phyloP scores from a whole-genome alignment of 2,329 filamentous ascomycete genomes.

The Claviceps paspali region DNA sequence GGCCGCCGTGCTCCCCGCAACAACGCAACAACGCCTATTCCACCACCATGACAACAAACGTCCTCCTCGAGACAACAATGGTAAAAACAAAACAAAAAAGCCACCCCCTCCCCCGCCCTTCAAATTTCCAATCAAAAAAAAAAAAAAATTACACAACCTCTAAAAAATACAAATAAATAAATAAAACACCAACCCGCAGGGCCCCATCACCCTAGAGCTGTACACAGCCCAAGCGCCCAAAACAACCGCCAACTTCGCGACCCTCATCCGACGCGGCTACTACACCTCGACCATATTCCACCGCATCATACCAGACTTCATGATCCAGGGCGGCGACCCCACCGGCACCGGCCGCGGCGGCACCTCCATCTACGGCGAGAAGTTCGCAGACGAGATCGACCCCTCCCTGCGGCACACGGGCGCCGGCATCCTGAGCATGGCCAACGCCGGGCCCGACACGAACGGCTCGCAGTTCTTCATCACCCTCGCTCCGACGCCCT shows the following conservation, averaged over 20 bases:
- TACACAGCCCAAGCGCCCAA: constrained; percentile 80
- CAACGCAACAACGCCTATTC: too few relatives aligned
- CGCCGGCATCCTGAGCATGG: constrained; percentile 90
- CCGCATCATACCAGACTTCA: constrained; percentile 90
- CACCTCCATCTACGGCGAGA: constrained; percentile 77
- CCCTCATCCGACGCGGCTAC: constrained; percentile 68
- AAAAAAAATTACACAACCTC: too few relatives aligned
- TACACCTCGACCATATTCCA: constrained; percentile 81
- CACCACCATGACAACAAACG: constrained; percentile 57
- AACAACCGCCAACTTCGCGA: constrained; percentile 77
- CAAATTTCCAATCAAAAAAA: too few relatives aligned
- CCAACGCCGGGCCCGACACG: constrained; percentile 82
- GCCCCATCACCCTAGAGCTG: constrained; percentile 73
- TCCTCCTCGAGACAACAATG: constrained; percentile 76
- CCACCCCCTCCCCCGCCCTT: too few relatives aligned
- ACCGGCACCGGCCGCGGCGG: constrained; percentile 88
- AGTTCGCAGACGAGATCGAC: constrained; percentile 85
- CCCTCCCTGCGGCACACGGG: constrained; percentile 74
- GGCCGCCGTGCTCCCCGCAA: too few relatives aligned
- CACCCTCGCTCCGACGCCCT: constrained; percentile 84
- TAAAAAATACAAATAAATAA: too few relatives aligned
- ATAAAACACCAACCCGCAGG: constrained; percentile 32
- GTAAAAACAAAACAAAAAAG: too few relatives aligned
- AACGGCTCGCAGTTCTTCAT: constrained; percentile 96
- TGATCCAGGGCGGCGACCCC: constrained; percentile 90